Evolutionary conservation across 1,284 basidiomycete genomes (phyloP), one percentile per base, ranked within the genome.

Genomic region (Psilocybe mexicana): DNA sequence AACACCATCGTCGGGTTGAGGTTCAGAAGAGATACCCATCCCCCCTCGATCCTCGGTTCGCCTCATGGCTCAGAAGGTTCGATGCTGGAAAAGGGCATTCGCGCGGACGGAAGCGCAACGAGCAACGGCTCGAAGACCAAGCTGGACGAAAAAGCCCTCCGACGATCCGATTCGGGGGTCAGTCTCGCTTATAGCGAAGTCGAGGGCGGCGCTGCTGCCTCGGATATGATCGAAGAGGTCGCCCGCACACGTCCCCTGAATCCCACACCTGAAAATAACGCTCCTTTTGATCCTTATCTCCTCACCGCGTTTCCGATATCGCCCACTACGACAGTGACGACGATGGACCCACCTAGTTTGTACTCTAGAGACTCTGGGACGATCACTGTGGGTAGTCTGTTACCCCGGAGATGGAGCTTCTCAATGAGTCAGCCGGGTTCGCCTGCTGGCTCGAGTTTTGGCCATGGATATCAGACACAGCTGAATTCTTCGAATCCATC

Each of bases 241-340:
- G 35, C 67, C 45, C 62, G 71, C 35, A 59, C 60, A 23, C 76
- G 83, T 40, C 81, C 84, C 1, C 65, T 71, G 42, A 86, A 86
- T 61, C 84, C 85, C 0, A 84, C 83, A 1, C 83, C 84, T 11
- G 74, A 82, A 44, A 74, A 75, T 36, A 79, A 76, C 47, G 62
- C 77, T 12, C 74, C 76, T 1, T 65, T 79, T 7, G 80, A 81
- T 62, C 73, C 76, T 0, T 59, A 71, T 30, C 59, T 79, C 56
- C 73, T 77, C 25, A 71, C 76, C 30, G 74, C 81, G 4, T 83
- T 77, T 62, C 75, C 77, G 11, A 67, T 73, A 36, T 78, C 78
- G 18, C 74, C 76, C 8, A 77, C 77, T 10, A 73, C 74, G 10
- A 69, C 68, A 23, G 62, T 67, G 18, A 67, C 64, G 33, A 66